Base-by-base conservation (phyloP, 2,329 filamentous ascomycete genomes). In the Ascochyta lentis region DNA sequence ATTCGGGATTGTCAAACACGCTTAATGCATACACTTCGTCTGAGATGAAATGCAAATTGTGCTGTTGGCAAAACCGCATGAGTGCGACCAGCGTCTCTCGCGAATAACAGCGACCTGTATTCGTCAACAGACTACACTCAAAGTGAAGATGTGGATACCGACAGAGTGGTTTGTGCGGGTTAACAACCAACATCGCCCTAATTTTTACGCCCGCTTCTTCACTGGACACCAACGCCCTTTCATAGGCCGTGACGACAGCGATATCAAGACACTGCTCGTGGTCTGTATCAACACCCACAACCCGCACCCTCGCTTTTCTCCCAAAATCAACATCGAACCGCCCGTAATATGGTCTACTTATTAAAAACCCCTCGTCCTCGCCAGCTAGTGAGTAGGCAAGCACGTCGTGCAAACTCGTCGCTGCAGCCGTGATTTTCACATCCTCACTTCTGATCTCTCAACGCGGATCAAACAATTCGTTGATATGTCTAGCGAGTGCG, bases 11-110 rank as follows among this genome's bases (percentile, higher is more conserved):
- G 8, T 19, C 15, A 12, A 49, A 86, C 0, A 80, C 71, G 0
- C 83, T 85, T 2, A 84, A 64, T 0, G 82, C 84, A 61, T 86
- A 86, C n/a, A 86, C 80, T 63, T 86, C 84, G 61, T 86, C 84
- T 59, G 79, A 80, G 67, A 86, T 78, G 33, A 86, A 70, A 61
- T 86, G 83, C 2, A 86, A 69, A 3, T 74, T 55, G 56, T 84
- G 71, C 49, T 77, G 74, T 46, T 83, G 74, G 58, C 83, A 86
- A 23, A 85, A 61, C 1, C 68, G 64, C 77, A 85, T 80, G 29
- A 83, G 66, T 5, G 67, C 70, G 0, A 77, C 55, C 8, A 84
- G 58, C 5, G 73, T 71, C 8, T 54, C 49, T 64, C 69, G 22
- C 22, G 73, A 56, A 79, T 83, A 61, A 56, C 56, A 64, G 6